Conservation (phyloP, 345 rosid species). For the Erysimum cheiranthoides region DNA sequence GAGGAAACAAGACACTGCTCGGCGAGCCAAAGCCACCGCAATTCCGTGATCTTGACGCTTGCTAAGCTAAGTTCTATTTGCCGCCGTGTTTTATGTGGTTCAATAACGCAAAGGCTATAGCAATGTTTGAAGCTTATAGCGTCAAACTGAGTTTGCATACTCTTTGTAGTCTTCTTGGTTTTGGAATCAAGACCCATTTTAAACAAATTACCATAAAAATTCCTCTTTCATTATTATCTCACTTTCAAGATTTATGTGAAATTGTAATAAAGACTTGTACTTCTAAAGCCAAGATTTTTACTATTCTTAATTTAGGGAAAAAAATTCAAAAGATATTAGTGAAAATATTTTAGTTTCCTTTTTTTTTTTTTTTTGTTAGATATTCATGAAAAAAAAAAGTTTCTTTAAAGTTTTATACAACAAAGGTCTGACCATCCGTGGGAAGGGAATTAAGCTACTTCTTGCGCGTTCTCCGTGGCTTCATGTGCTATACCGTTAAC, state of each 20-base stretch:
- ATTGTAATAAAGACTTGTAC: slow-evolving; percentile 30
- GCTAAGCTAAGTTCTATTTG: slow-evolving; percentile 53
- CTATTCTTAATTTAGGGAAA: no score
- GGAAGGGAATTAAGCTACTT: no score
- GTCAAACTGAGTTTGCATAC: slow-evolving; percentile 41
- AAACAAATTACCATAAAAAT: slow-evolving; percentile 28
- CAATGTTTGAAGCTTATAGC: slow-evolving; percentile 31
- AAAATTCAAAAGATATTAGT: no score
- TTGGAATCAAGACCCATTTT: slow-evolving; percentile 22
- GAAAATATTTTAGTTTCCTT: no score
- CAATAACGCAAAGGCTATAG: slow-evolving; percentile 56
- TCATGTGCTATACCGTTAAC: no score
- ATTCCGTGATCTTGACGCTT: slow-evolving; percentile 90
- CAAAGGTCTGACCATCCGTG: no score
- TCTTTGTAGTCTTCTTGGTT: slow-evolving; percentile 37
- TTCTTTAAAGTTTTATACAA: no score
- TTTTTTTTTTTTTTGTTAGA: no score
- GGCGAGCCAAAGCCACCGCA: slow-evolving; percentile 88
- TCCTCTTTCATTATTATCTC: slow-evolving; percentile 8
- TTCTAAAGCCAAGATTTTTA: neutral
- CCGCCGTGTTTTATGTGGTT: slow-evolving; percentile 17
- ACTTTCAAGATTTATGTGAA: slow-evolving; percentile 31
- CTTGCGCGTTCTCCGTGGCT: no score
- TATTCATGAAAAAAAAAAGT: no score
- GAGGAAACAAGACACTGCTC: slow-evolving; percentile 84